phyloP scores from a whole-genome alignment of 192 early-diverging fungal genomes.

The Linnemannia schmuckeri region DNA sequence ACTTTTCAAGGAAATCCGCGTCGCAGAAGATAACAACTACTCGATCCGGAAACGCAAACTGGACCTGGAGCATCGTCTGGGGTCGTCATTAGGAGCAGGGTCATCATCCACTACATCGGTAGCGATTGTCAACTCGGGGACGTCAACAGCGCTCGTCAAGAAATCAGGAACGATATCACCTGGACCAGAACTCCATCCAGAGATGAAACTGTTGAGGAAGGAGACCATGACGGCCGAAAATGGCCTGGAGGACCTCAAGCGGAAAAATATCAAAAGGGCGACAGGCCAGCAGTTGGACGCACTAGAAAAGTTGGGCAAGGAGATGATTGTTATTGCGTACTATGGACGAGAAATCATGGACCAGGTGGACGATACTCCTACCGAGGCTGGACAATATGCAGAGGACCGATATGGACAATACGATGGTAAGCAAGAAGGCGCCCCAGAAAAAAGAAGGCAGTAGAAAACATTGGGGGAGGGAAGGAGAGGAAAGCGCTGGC shows the following conservation, averaged over 20 bases:
- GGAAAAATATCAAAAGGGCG: constrained; percentile 44
- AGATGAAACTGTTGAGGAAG: constrained; percentile 44
- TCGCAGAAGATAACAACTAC: constrained; percentile 48
- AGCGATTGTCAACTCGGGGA: background rate
- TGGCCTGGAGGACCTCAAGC: constrained; percentile 47
- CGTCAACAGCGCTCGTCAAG: constrained; percentile 1
- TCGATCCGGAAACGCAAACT: constrained; percentile 46
- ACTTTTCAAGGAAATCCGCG: constrained; percentile 47
- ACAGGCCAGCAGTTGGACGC: constrained; percentile 42
- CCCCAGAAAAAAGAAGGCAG: background rate
- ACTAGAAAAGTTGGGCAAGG: constrained; percentile 51
- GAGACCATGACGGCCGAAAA: constrained; percentile 49
- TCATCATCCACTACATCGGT: background rate
- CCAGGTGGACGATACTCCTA: constrained; percentile 42
- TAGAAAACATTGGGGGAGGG: too few relatives aligned
- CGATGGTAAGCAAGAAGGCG: constrained; percentile 19
- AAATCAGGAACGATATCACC: background rate
- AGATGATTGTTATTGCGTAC: constrained; percentile 41
- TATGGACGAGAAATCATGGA: constrained; percentile 39
- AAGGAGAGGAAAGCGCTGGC: background rate
- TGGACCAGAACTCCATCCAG: constrained; percentile 40
- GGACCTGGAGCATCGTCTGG: constrained; percentile 34
- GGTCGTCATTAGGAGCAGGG: background rate
- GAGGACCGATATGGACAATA: constrained; percentile 37
- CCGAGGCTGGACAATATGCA: constrained; percentile 42